These are phyloP conservation scores for Curvularia lunata DNA, from an alignment of 2,329 filamentous ascomycete species.

Conservation along the genomic window DNA sequence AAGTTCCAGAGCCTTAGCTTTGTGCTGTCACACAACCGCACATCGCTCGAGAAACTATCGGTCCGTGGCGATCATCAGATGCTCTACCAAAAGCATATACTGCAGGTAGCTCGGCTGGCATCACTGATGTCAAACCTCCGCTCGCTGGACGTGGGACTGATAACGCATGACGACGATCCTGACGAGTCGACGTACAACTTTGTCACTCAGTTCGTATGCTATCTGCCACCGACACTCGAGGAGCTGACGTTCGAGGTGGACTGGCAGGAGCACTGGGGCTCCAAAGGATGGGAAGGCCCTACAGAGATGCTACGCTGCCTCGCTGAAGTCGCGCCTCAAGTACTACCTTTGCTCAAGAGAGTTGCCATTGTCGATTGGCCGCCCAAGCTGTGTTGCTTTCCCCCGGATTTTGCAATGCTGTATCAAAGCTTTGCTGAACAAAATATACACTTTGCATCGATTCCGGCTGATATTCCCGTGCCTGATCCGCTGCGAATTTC, in stretches of 20 bases:
- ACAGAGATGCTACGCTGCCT: conserved; percentile 11
- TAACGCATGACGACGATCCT: conserved; percentile 11
- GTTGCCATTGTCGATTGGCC: conserved; percentile 13
- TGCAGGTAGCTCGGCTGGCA: conserved; percentile 11
- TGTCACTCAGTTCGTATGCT: conserved; percentile 1
- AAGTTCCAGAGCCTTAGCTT: conserved; percentile 1
- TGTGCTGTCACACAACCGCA: neutral
- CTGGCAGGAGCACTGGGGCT: conserved; percentile 15
- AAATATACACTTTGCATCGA: conserved; percentile 7
- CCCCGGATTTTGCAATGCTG: conserved; percentile 10
- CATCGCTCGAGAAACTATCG: conserved; percentile 6
- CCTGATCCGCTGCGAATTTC: conserved; percentile 7
- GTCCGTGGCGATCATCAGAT: conserved; percentile 10
- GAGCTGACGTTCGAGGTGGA: conserved; percentile 14
- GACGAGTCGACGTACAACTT: conserved; percentile 2
- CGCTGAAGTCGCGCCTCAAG: conserved; percentile 5
- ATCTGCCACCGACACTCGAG: conserved; percentile 10
- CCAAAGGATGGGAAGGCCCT: conserved; percentile 14
- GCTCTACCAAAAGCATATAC: conserved; percentile 7
- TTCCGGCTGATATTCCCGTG: conserved; percentile 8
- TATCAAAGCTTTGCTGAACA: conserved; percentile 8
- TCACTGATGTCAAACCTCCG: conserved; percentile 6
- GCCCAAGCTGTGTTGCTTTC: conserved; percentile 9
- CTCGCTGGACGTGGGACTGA: conserved; percentile 13
- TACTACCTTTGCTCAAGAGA: conserved; percentile 5